Percentiles rank a stretch among this genome's conserved stretches.
phyloP scores from a whole-genome alignment of 23 red algal genomes.

The Gracilariopsis chorda region DNA sequence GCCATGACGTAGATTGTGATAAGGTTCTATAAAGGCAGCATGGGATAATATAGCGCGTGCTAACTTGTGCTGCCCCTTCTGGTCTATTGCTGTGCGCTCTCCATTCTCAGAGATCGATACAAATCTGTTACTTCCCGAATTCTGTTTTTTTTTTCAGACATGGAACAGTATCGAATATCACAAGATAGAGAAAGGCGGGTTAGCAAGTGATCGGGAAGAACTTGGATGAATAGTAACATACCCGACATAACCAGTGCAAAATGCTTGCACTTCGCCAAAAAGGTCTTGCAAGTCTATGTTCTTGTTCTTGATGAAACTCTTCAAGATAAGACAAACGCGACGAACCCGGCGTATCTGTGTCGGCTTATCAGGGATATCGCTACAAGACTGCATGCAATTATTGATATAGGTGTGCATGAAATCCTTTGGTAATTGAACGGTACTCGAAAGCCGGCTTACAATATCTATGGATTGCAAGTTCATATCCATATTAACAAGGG shows the following conservation, averaged over 20 bases:
- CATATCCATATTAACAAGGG: constrained; percentile 88
- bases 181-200: too few relatives aligned
- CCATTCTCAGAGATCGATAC: constrained; percentile 80
- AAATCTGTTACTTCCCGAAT: constrained; percentile 87
- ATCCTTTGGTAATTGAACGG: constrained; percentile 79
- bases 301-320: constrained; percentile 89
- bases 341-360: constrained; percentile 73
- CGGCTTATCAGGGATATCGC: constrained; percentile 77
- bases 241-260: constrained; percentile 86
- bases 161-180: not conserved
- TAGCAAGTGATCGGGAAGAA: not conserved
- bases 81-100: constrained; percentile 17
- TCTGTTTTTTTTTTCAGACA: not conserved
- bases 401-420: constrained; percentile 83
- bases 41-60: not conserved
- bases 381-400: constrained; percentile 85
- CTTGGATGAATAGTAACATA: not conserved
- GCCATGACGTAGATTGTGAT: not conserved
- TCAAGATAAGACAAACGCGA: constrained; percentile 74
- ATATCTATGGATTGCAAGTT: constrained; percentile 88
- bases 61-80: not conserved
- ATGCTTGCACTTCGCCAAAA: constrained; percentile 83
- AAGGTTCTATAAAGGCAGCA: not conserved
- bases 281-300: constrained; percentile 82
- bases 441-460: constrained; percentile 72